Percentiles rank a stretch among this genome's conserved stretches.
These are phyloP conservation scores for Hanseniaspora valbyensis DNA, from an alignment of 805 yeast genomes.

Conservation along the genomic window DNA sequence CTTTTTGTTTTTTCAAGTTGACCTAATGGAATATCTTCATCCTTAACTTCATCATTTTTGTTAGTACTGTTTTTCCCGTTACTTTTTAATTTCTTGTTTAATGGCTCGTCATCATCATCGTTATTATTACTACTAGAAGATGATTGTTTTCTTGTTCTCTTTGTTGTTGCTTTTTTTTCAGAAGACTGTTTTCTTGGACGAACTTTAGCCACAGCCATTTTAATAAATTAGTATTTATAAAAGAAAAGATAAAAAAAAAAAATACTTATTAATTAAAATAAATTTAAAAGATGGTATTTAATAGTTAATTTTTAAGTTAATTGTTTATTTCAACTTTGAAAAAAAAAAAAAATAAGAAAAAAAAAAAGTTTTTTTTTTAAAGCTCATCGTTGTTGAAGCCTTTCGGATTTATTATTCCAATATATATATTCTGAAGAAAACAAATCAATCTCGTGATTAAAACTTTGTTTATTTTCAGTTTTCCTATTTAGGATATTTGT, in stretches of 20 bases:
- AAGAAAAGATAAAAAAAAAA: background rate
- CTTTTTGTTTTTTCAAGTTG: slow-evolving; percentile 10
- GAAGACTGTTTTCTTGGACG: background rate
- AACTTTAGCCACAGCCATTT: background rate
- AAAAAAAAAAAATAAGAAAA: too few species aligned
- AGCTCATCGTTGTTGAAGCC: background rate
- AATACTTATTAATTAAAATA: too few species aligned
- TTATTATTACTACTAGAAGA: too few species aligned
- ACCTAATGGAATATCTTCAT: slow-evolving; percentile 14
- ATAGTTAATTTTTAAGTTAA: too few species aligned
- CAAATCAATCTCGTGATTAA: background rate
- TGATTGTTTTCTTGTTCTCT: background rate
- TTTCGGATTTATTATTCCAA: background rate
- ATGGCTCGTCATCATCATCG: background rate
- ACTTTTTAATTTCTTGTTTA: slow-evolving; percentile 7
- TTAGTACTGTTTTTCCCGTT: slow-evolving; percentile 15
- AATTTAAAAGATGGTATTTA: too few species aligned
- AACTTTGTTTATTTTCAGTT: background rate
- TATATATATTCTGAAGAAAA: background rate
- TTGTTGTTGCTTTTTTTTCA: background rate
- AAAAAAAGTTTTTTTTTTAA: background rate
- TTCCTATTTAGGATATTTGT: slow-evolving; percentile 15
- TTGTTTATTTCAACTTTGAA: too few species aligned
- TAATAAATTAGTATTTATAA: too few species aligned
- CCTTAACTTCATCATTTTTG: slow-evolving; percentile 17